Conservation (phyloP, 1,139 yeast genomes). For the Debaryomycetaceae sp. region DNA sequence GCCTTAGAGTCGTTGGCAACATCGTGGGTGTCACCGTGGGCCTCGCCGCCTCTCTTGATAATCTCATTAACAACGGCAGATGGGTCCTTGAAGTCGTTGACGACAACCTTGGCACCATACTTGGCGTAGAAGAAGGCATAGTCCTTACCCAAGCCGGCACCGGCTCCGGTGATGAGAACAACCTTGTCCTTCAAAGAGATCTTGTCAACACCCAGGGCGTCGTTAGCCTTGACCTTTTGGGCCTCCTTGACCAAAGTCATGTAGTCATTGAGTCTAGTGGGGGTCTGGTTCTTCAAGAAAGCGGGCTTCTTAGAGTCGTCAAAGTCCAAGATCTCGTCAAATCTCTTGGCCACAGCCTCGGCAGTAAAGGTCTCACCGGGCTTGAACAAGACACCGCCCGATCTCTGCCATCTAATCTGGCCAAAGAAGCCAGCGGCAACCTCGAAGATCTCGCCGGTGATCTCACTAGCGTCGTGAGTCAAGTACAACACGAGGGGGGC, state of each 20-base stretch:
- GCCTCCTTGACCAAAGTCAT: constrained; percentile 51
- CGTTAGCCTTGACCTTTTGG: constrained; percentile 51
- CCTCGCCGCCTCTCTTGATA: constrained; percentile 70
- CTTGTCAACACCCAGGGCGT: constrained; percentile 45
- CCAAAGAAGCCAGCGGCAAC: constrained; percentile 93
- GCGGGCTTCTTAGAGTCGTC: constrained; percentile 50
- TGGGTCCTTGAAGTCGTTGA: constrained; percentile 84
- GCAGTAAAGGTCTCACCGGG: constrained; percentile 79
- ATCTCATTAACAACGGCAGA: constrained; percentile 73
- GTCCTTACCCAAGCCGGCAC: constrained; percentile 90
- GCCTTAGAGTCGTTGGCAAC: constrained; percentile 74
- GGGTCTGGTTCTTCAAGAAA: constrained; percentile 58
- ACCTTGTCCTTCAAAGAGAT: constrained; percentile 74
- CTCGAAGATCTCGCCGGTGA: constrained; percentile 76
- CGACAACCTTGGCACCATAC: constrained; percentile 94
- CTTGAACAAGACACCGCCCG: constrained; percentile 79
- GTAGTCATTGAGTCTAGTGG: constrained; percentile 60
- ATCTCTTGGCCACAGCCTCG: constrained; percentile 72
- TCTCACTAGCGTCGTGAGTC: constrained; percentile 55
- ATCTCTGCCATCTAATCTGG: constrained; percentile 93
- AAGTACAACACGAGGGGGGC: constrained; percentile 86
- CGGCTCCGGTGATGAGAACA: constrained; percentile 92
- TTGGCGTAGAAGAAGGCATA: constrained; percentile 83
- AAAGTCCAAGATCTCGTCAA: constrained; percentile 62
- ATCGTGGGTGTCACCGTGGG: constrained; percentile 80